phyloP scores from a whole-genome alignment of 2,329 filamentous ascomycete genomes.

The Parascedosporium putredinis region DNA sequence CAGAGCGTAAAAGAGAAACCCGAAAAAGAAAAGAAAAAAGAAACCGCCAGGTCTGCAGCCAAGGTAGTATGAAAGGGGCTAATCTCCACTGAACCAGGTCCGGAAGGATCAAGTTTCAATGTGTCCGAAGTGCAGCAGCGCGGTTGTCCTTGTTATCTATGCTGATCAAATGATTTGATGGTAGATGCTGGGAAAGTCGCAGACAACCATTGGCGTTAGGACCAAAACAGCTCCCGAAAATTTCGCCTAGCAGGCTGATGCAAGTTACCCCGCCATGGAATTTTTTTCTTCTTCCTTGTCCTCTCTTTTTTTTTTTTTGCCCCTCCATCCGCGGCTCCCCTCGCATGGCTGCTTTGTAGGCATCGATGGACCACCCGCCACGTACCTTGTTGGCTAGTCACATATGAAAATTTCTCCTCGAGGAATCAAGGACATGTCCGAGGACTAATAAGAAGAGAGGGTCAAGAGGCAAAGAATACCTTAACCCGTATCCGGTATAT shows the following conservation, averaged over 20 bases:
- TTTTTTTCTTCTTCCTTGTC: constrained; percentile 4
- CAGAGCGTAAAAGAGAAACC: no score
- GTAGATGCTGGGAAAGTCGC: neutral
- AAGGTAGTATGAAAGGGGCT: neutral
- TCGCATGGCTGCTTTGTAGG: neutral
- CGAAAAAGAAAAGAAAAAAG: no score
- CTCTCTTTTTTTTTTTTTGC: constrained; percentile 4
- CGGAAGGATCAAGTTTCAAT: neutral
- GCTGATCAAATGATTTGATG: neutral
- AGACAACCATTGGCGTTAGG: neutral
- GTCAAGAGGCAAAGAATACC: neutral
- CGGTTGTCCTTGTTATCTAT: neutral
- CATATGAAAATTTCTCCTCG: neutral
- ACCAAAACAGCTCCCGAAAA: neutral
- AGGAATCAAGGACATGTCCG: neutral
- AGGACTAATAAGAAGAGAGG: neutral
- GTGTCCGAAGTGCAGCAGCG: neutral
- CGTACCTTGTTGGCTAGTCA: neutral
- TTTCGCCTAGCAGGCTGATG: neutral
- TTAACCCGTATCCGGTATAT: neutral
- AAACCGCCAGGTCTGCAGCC: no score
- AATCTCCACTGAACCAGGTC: neutral
- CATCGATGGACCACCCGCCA: neutral
- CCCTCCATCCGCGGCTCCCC: constrained; percentile 4
- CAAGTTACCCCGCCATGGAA: constrained; percentile 6